A percentile compares a stretch with the other conserved stretches of the same genome.
phyloP scores from a whole-genome alignment of 208 protist species.

The Paratrypanosoma confusum region DNA sequence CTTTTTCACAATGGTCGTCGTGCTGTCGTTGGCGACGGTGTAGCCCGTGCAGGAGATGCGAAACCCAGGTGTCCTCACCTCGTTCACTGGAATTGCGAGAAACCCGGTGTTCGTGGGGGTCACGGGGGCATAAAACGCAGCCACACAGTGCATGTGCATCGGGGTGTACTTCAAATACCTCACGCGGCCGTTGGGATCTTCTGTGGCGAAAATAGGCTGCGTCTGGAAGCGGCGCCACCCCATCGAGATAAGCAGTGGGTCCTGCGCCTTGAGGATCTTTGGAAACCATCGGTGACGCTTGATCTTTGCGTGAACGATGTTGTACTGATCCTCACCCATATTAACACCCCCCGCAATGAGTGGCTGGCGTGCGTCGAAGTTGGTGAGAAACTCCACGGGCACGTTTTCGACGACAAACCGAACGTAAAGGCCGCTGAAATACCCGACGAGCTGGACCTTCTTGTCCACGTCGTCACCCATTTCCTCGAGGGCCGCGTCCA shows the following conservation, averaged over 20 bases:
- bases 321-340: slow-evolving; percentile 89
- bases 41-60: slow-evolving; percentile 94
- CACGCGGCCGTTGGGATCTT: slow-evolving; percentile 94
- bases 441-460: slow-evolving; percentile 85
- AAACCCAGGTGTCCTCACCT: slow-evolving; percentile 71
- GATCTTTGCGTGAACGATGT: slow-evolving; percentile 89
- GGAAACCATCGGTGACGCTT: slow-evolving; percentile 99
- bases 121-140: slow-evolving; percentile 96
- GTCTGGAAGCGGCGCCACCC: slow-evolving; percentile 99
- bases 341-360: slow-evolving; percentile 94
- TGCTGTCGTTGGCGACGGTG: slow-evolving; percentile 93
- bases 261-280: slow-evolving; percentile 97
- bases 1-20: slow-evolving; percentile 98
- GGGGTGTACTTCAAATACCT: slow-evolving; percentile 99
- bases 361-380: slow-evolving; percentile 84
- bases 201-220: slow-evolving; percentile 88
- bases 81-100: slow-evolving; percentile 81
- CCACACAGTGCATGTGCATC: slow-evolving; percentile 98
- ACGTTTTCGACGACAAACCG: slow-evolving; percentile 91
- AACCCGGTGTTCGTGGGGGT: slow-evolving; percentile 95
- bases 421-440: slow-evolving; percentile 94
- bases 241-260: slow-evolving; percentile 98
- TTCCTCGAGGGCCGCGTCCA: slow-evolving; percentile 71
- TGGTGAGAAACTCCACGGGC: slow-evolving; percentile 92
- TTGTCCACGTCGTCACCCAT: slow-evolving; percentile 73